Conservation (phyloP, 306 rosid species). For the Betula pendula region DNA sequence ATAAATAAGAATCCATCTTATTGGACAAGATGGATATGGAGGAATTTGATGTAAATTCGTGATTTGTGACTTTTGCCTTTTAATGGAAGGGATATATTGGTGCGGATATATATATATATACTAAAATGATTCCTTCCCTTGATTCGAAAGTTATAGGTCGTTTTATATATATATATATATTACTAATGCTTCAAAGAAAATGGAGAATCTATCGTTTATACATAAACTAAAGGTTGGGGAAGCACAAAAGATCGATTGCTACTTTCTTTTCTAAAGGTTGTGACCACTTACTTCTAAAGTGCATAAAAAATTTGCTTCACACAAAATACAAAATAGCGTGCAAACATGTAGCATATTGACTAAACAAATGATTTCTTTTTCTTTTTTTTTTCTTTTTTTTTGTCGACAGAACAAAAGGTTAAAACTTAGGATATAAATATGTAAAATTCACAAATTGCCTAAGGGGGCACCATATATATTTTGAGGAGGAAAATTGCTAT, state of each 20-base stretch:
- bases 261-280: neutral
- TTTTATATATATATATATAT: neutral
- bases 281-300: too few species aligned
- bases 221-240: neutral
- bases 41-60: neutral
- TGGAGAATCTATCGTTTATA: neutral
- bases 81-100: too few species aligned
- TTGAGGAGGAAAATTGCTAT: too few species aligned
- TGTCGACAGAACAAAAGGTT: too few species aligned
- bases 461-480: too few species aligned
- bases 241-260: neutral
- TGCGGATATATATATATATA: neutral
- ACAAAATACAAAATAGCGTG: neutral
- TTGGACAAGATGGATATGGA: slow-evolving; percentile 9
- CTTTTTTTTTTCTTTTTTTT: too few species aligned
- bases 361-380: neutral
- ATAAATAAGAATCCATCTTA: too few species aligned
- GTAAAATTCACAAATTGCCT: too few species aligned
- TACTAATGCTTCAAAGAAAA: neutral
- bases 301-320: neutral
- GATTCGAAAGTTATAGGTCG: neutral
- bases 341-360: neutral
- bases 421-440: too few species aligned
- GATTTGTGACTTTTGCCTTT: neutral
- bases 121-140: neutral